Conservation (phyloP, 257 asterid genomes). For the Rauvolfia tetraphylla region DNA sequence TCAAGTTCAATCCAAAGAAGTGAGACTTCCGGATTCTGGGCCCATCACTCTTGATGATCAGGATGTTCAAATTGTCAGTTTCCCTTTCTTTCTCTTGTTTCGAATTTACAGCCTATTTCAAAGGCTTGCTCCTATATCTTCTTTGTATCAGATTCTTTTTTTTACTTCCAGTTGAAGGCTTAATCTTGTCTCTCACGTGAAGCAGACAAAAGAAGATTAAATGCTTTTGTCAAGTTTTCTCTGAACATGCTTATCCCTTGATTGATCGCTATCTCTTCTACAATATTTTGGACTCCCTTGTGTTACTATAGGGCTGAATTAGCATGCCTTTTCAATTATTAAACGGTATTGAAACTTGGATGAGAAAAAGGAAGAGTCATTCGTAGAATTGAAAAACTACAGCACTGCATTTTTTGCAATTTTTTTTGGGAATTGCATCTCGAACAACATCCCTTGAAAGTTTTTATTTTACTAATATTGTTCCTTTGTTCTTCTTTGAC, state of each 20-base stretch:
- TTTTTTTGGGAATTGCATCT: neutral
- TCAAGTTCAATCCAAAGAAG: constrained; percentile 81
- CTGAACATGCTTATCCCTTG: neutral
- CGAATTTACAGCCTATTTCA: neutral
- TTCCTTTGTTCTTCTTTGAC: neutral
- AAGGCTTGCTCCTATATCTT: neutral
- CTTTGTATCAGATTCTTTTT: neutral
- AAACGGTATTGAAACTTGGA: neutral
- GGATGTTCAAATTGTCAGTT: constrained; percentile 83
- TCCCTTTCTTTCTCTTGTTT: constrained; percentile 18
- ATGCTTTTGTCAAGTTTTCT: neutral
- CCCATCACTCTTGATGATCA: constrained; percentile 82
- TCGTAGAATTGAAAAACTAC: neutral
- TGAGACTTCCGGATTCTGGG: constrained; percentile 69
- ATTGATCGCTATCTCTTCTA: neutral
- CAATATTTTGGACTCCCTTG: neutral
- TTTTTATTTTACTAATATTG: neutral
- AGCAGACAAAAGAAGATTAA: neutral
- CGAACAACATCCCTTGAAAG: neutral
- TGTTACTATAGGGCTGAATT: neutral
- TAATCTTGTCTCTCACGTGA: neutral
- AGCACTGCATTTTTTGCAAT: neutral
- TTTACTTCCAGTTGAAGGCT: neutral
- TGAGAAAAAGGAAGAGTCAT: neutral
- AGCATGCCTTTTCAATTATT: neutral